phyloP scores from a whole-genome alignment of 2,329 filamentous ascomycete species.

The Alternaria solani region DNA sequence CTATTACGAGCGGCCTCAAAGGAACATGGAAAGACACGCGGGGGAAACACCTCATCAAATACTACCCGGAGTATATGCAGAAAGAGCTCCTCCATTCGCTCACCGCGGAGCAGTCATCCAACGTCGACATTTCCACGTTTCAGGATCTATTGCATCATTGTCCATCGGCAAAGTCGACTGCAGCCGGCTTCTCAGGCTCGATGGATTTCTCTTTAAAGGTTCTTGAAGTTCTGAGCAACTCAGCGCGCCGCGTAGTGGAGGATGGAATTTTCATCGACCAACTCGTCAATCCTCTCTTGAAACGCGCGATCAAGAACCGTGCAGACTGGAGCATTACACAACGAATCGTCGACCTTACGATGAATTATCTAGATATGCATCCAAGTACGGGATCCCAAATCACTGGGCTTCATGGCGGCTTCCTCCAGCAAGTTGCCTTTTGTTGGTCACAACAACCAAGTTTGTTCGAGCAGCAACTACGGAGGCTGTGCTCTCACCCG shows the following conservation, averaged over 20 bases:
- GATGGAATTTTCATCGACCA: conserved; percentile 21
- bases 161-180: conserved; percentile 12
- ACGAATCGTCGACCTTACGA: conserved; percentile 26
- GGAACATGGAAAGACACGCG: conserved; percentile 13
- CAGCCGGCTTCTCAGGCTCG: conserved; percentile 31
- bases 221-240: conserved; percentile 19
- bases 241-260: conserved; percentile 3
- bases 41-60: conserved; percentile 16
- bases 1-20: conserved; percentile 10
- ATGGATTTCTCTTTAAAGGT: conserved; percentile 39
- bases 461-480: conserved; percentile 29
- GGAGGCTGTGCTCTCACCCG: conserved; percentile 8
- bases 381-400: conserved; percentile 16
- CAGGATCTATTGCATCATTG: conserved; percentile 16
- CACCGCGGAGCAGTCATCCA: background rate
- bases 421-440: conserved; percentile 29
- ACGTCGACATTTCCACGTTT: conserved; percentile 10
- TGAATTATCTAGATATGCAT: conserved; percentile 28
- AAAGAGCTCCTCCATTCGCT: conserved; percentile 20
- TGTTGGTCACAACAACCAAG: conserved; percentile 37
- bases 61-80: conserved; percentile 29
- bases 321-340: conserved; percentile 21
- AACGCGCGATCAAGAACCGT: conserved; percentile 29
- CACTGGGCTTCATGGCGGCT: conserved; percentile 6
- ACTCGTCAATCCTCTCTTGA: conserved; percentile 33